A percentile compares a stretch with the other conserved stretches of the same genome.
phyloP scores from a whole-genome alignment of 129 eudicot species.

The Glebionis coronaria region DNA sequence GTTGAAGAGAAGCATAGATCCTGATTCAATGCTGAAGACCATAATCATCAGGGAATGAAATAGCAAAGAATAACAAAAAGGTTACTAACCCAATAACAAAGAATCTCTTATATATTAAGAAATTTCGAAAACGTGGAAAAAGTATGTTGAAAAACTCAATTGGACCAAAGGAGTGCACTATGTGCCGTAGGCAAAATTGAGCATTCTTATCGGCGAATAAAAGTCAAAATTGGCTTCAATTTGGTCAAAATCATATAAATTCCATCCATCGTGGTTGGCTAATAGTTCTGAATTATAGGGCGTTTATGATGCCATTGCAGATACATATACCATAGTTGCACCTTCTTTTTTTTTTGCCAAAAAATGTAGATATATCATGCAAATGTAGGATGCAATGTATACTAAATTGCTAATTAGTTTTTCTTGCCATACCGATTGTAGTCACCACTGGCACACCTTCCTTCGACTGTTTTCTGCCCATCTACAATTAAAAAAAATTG shows the following conservation, averaged over 20 bases:
- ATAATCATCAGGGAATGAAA: slow-evolving; percentile 22
- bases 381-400: background rate
- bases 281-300: too few species aligned
- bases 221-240: too few species aligned
- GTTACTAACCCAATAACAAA: slow-evolving; percentile 7
- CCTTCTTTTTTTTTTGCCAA: background rate
- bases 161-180: too few species aligned
- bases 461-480: slow-evolving; percentile 86
- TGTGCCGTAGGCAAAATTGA: too few species aligned
- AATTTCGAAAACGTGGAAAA: too few species aligned
- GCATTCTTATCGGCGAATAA: too few species aligned
- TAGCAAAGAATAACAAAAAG: slow-evolving; percentile 7
- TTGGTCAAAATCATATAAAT: too few species aligned
- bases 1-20: slow-evolving; percentile 77
- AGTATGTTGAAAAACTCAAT: too few species aligned
- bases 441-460: slow-evolving; percentile 84
- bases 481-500: slow-evolving; percentile 39
- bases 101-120: background rate
- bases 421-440: slow-evolving; percentile 46
- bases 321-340: background rate
- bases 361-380: slow-evolving; percentile 2
- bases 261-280: too few species aligned
- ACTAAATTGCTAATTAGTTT: slow-evolving; percentile 1
- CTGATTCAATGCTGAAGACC: slow-evolving; percentile 53
- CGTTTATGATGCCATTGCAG: too few species aligned